These are phyloP conservation scores for Coprinopsis sp. DNA, from an alignment of 768 basidiomycete species.

Conservation along the genomic window DNA sequence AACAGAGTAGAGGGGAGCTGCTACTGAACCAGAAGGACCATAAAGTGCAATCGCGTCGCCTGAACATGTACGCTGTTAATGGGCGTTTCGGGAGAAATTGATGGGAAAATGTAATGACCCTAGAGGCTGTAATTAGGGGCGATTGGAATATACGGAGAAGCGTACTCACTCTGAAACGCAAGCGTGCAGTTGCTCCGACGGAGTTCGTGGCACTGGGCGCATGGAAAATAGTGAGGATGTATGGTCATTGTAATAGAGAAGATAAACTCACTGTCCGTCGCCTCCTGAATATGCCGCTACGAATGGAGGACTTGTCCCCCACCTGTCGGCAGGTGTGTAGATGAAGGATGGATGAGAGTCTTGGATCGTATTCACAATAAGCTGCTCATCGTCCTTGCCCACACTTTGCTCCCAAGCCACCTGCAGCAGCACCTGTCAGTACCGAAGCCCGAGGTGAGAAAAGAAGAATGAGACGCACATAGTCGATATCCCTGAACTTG, in stretches of 20 bases:
- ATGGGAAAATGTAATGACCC: too few relatives aligned
- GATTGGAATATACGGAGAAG: constrained; percentile 5
- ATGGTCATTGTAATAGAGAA: not conserved
- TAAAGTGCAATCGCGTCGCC: constrained; percentile 44
- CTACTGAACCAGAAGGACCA: constrained; percentile 28
- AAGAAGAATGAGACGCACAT: constrained; percentile 10
- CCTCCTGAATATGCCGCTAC: constrained; percentile 37
- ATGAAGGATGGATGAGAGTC: constrained; percentile 34
- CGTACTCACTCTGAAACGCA: not conserved
- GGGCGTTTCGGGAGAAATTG: too few relatives aligned
- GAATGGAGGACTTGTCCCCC: constrained; percentile 26
- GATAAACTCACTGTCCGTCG: constrained; percentile 35
- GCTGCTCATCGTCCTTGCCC: constrained; percentile 15
- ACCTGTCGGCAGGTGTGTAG: constrained; percentile 28
- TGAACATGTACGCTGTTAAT: too few relatives aligned
- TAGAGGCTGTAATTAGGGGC: not conserved
- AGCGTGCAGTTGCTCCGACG: constrained; percentile 13
- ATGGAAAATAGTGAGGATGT: not conserved
- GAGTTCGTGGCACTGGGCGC: not conserved
- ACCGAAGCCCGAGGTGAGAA: not conserved
- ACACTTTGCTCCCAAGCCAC: constrained; percentile 14
- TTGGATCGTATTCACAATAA: constrained; percentile 20
- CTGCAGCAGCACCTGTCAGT: constrained; percentile 4
- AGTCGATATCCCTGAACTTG: constrained; percentile 17
- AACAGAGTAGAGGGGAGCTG: constrained; percentile 12